Base-by-base conservation (phyloP, 106 monocot species). In the Triglochin maritima region DNA sequence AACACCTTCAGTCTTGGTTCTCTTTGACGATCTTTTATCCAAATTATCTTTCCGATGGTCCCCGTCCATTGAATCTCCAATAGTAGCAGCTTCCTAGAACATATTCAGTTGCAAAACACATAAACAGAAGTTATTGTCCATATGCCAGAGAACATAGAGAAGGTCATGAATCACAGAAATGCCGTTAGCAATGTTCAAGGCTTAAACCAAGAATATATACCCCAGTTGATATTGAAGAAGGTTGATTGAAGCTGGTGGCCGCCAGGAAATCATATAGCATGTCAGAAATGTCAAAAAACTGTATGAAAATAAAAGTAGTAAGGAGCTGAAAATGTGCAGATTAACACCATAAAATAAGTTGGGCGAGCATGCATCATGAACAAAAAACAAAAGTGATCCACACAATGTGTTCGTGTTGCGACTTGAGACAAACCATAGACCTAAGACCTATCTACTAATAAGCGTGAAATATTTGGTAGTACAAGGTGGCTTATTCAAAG, bases 201-300 rank as follows among this genome's bases (percentile, higher is more conserved):
- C 48, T 17, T 16, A 64, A 57, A 44, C 12, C 46, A 16, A 69
- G 50, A 44, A 73, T 66, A 52, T 5, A 41, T 68, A 81, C 88
- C 54, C 71, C 53, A 64, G 15, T 7, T 74, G 62, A 45, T 3
- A 13, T 68, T 17, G 16, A 17, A 16, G 43, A 12, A 47, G 59
- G 44, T 50, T 9, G 41, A 60, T 66, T 56, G 67, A 81, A 87
- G 11, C 83, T 79, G 67, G 67, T 79, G 45, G 51, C 79, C 66
- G 50, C 64, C 55, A 84, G 62, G 71, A 83, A 81, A 62, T 83
- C 49, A 71, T 45, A 81, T 44, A 94, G 64, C 60, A 82, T 68
- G 43, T 85, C 78, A 56, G 89, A 89, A 58, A 94, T 70, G 66
- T 94, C 89, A 57, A 72, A 56, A 74, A 87, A 86, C 93, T 93